These are phyloP conservation scores for Grammothele lineata DNA, from an alignment of 768 basidiomycete genomes.

Conservation along the genomic window DNA sequence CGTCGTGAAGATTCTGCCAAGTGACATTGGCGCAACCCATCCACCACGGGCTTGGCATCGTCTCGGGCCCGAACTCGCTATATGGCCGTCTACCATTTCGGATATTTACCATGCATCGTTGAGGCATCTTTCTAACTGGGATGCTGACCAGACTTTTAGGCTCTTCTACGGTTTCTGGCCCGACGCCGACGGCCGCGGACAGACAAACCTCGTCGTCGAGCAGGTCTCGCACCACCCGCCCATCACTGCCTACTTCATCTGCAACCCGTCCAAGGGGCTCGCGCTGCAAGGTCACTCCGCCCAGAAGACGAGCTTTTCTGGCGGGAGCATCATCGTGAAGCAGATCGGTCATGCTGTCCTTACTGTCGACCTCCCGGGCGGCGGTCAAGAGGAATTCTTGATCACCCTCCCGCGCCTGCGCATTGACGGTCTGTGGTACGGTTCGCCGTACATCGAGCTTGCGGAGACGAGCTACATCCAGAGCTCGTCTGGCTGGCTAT, in stretches of 20 bases:
- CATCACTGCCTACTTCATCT: conserved; percentile 83
- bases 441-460: conserved; percentile 90
- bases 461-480: conserved; percentile 79
- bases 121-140: no score
- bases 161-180: conserved; percentile 92
- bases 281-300: conserved; percentile 83
- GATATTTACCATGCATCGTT: no score
- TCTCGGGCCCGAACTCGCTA: no score
- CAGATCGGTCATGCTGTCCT: conserved; percentile 93
- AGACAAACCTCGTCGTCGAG: conserved; percentile 82
- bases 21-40: no score
- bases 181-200: conserved; percentile 61
- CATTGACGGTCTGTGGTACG: conserved; percentile 91
- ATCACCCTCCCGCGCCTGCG: conserved; percentile 90
- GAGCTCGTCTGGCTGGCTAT: conserved; percentile 54
- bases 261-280: conserved; percentile 75
- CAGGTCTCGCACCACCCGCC: conserved; percentile 97
- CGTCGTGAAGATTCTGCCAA: no score
- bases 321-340: conserved; percentile 78
- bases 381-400: conserved; percentile 66
- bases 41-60: no score
- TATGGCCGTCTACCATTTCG: no score
- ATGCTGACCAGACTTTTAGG: no score
- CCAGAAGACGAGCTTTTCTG: conserved; percentile 92
- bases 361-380: conserved; percentile 56